phyloP scores from a whole-genome alignment of 75 land plant species.

The Selaginella moellendorffii region DNA sequence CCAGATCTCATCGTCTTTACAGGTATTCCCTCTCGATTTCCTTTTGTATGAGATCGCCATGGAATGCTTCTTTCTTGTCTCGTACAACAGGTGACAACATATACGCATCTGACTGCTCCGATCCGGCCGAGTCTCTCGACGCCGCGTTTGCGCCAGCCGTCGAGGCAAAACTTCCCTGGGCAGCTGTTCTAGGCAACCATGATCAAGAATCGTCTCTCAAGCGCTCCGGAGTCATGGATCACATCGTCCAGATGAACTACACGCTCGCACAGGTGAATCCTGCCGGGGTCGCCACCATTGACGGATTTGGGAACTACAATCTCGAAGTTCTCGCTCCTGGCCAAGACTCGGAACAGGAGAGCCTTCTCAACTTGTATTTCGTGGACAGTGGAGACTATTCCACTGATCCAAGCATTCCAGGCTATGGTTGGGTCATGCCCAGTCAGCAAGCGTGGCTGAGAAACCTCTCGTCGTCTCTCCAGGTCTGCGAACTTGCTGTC shows the following conservation, averaged over 20 bases:
- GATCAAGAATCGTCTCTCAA: slow-evolving; percentile 56
- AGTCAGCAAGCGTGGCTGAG: slow-evolving; percentile 72
- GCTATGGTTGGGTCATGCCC: slow-evolving; percentile 76
- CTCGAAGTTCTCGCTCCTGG: slow-evolving; percentile 45
- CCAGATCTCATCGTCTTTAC: slow-evolving; percentile 69
- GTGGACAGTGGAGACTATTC: slow-evolving; percentile 85
- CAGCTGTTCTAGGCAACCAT: slow-evolving; percentile 79
- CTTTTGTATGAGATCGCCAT: too few relatives aligned
- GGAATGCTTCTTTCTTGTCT: too few relatives aligned
- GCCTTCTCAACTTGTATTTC: slow-evolving; percentile 62
- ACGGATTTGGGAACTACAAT: slow-evolving; percentile 76
- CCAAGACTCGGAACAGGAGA: slow-evolving; percentile 34
- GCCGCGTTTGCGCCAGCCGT: slow-evolving; percentile 65
- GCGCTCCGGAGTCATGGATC: slow-evolving; percentile 46
- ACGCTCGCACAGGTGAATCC: slow-evolving; percentile 55
- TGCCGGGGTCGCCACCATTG: slow-evolving; percentile 37
- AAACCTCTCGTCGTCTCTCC: slow-evolving; percentile 20
- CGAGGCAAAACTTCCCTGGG: slow-evolving; percentile 57
- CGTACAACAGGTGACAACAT: slow-evolving; percentile 59
- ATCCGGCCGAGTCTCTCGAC: slow-evolving; percentile 40
- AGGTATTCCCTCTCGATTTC: slow-evolving; percentile 15
- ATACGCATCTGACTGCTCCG: slow-evolving; percentile 32
- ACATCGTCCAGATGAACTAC: slow-evolving; percentile 43
- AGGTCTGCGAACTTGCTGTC: neutral
- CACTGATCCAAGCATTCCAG: slow-evolving; percentile 33